Base-by-base conservation (phyloP, 192 early-diverging fungal species). In the Linnemannia schmuckeri region DNA sequence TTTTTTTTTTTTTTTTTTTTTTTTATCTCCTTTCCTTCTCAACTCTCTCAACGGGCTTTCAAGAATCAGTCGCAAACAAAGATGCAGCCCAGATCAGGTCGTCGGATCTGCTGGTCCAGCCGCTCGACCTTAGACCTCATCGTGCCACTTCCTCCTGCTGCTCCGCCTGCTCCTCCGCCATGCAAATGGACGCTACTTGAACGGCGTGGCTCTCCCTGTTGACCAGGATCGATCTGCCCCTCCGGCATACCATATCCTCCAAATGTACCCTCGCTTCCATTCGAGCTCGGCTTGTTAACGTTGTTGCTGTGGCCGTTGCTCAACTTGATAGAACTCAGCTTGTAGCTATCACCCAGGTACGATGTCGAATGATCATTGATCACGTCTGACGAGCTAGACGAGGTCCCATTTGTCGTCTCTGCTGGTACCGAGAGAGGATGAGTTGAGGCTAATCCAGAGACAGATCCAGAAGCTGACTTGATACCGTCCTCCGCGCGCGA, bases 41-140 rank as follows among this genome's bases (percentile, higher is more conserved):
- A 12, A 44, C 22, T 54, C 33, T 9, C 63, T 61, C 33, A 18
- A 15, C 30, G 10, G 9, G 22, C 44, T 35, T 54, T 17, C 70
- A 77, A 30, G 40, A 63, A 8, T 57, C 54, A 55, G 61, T 86
- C 83, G 37, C 42, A 30, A 38, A 86, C 83, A 81, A 80, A 86
- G 24, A 86, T 86, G 55, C 83, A 86, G 2, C 74, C 83, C 37
- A 77, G 69, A 71, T 86, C 83, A 3, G 83, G 83, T 18, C 78
- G 54, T 40, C 75, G 69, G 42, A 86, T 86, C 41, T 86, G 83
- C 37, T 86, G 83, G 30, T 86, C 83, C 52, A 86, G 70, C 30
- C 42, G 27, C 54, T 86, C 83, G 52, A 86, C 54, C 22, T 69
- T 61, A 27, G 78, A 38, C 61, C 77, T 79, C 22, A 57, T 47